Conservation (phyloP, 1,284 basidiomycete species). For the Heterobasidion annosum region DNA sequence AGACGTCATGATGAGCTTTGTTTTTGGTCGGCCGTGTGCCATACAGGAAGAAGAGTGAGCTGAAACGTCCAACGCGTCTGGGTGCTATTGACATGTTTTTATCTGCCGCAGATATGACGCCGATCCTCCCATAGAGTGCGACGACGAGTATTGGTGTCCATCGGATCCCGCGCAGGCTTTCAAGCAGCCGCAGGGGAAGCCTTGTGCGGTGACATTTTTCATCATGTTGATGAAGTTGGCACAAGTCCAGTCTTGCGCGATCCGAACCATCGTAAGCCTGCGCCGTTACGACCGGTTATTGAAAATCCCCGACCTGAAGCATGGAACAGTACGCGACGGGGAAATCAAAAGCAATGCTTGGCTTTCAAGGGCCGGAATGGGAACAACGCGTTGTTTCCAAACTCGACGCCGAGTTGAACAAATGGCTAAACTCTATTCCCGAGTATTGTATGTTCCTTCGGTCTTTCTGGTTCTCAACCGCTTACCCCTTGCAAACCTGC, state of each 20-base stretch:
- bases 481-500: neutral
- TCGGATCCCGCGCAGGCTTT: conserved; percentile 39
- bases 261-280: conserved; percentile 58
- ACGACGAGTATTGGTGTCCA: conserved; percentile 78
- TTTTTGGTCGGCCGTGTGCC: conserved; percentile 68
- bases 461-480: neutral
- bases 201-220: conserved; percentile 57
- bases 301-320: neutral
- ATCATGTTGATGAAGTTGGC: conserved; percentile 61
- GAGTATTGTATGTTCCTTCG: conserved; percentile 42
- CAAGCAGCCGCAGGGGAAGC: conserved; percentile 54
- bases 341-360: conserved; percentile 45
- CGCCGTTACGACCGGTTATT: neutral
- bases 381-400: conserved; percentile 58
- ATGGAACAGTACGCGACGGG: conserved; percentile 59
- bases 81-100: neutral
- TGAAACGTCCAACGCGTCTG: neutral
- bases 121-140: conserved; percentile 70
- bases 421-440: conserved; percentile 68
- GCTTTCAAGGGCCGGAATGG: conserved; percentile 42
- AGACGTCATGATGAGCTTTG: conserved; percentile 55
- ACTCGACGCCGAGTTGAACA: conserved; percentile 59
- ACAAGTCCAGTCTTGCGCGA: conserved; percentile 60
- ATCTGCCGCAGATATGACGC: conserved; percentile 52
- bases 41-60: conserved; percentile 73